Conservation (phyloP, 768 basidiomycete species). For the Phylloporus scabripes region DNA sequence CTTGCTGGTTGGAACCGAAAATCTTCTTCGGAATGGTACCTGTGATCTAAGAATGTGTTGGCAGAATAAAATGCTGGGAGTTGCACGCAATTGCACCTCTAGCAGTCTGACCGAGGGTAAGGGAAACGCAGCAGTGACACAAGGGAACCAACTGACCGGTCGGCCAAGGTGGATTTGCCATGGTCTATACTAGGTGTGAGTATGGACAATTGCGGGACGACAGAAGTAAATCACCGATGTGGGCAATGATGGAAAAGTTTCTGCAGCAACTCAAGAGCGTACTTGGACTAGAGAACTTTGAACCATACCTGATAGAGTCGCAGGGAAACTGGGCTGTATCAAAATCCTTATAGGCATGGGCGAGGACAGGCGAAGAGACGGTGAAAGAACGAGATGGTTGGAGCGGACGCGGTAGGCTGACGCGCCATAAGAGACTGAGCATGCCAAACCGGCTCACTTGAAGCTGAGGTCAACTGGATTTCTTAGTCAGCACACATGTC, state of each 20-base stretch:
- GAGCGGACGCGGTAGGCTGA: background rate
- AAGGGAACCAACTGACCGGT: conserved; percentile 47
- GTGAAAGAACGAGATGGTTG: conserved; percentile 23
- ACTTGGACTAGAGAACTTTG: background rate
- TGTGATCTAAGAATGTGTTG: conserved; percentile 56
- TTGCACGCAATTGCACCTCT: conserved; percentile 45
- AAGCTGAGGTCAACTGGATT: too few relatives aligned
- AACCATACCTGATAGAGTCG: conserved; percentile 58
- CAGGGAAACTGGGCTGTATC: conserved; percentile 61
- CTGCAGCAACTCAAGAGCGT: conserved; percentile 29
- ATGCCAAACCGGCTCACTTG: too few relatives aligned
- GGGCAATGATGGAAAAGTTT: conserved; percentile 96
- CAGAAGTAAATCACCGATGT: conserved; percentile 58
- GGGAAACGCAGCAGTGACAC: background rate
- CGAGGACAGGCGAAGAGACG: conserved; percentile 23
- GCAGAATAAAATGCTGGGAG: background rate
- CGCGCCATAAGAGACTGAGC: conserved; percentile 25
- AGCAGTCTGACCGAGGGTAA: conserved; percentile 47
- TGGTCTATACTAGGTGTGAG: conserved; percentile 53
- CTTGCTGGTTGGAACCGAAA: conserved; percentile 71
- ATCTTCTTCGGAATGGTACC: conserved; percentile 72
- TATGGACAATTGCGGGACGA: background rate
- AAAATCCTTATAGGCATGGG: conserved; percentile 32
- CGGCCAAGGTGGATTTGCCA: conserved; percentile 93
- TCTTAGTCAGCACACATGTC: conserved; percentile 48